A percentile compares a stretch with the other conserved stretches of the same genome.
These are phyloP conservation scores for Malassezia brasiliensis DNA, from an alignment of 1,284 basidiomycete species.

Conservation along the genomic window DNA sequence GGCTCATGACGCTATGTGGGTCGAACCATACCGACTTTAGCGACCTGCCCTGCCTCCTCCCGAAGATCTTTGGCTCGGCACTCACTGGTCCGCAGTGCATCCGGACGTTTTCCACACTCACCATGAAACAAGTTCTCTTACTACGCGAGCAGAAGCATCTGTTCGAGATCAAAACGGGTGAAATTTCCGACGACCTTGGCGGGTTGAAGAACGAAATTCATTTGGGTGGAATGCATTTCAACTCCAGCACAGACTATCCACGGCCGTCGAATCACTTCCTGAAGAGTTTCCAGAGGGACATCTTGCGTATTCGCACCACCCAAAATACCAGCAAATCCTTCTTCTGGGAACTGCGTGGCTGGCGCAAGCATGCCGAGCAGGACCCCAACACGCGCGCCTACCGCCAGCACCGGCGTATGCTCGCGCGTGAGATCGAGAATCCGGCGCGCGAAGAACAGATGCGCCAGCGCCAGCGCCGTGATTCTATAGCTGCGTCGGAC, in stretches of 20 bases:
- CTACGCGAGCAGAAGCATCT: slow-evolving; percentile 16
- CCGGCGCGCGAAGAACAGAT: background rate
- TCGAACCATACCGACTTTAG: slow-evolving; percentile 34
- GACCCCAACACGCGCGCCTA: slow-evolving; percentile 3
- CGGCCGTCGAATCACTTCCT: background rate
- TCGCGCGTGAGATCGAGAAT: background rate
- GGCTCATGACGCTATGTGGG: slow-evolving; percentile 34
- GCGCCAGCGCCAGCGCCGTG: background rate
- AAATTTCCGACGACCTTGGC: background rate
- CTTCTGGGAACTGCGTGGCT: slow-evolving; percentile 16
- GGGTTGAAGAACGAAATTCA: background rate
- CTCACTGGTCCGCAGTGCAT: slow-evolving; percentile 26
- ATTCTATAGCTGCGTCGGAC: background rate
- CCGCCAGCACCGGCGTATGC: background rate
- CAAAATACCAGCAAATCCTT: background rate
- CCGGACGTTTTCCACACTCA: slow-evolving; percentile 22
- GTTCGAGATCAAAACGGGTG: background rate
- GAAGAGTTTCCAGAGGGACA: background rate
- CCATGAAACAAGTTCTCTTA: slow-evolving; percentile 27
- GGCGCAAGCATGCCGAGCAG: slow-evolving; percentile 8
- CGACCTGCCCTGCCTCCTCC: slow-evolving; percentile 35
- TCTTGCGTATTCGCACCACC: background rate
- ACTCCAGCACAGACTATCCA: background rate
- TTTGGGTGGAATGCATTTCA: background rate
- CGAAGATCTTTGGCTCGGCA: slow-evolving; percentile 32